A percentile compares a stretch with the other conserved stretches of the same genome.
Conservation (phyloP, 139 green algal genomes). For the Chlorella sp. region DNA sequence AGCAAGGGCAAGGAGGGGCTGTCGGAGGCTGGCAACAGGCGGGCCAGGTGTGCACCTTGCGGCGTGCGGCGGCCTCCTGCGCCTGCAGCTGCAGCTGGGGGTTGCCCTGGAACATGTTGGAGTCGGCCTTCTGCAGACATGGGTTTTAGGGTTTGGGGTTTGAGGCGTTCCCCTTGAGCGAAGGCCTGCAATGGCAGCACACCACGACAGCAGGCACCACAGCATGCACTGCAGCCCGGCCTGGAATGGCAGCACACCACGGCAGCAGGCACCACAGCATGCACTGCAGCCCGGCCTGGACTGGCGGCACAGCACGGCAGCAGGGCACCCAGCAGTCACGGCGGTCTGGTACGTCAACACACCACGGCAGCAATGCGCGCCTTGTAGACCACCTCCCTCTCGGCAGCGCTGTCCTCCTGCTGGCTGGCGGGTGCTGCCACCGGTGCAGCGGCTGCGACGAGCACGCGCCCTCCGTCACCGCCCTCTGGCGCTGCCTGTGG, state of each 20-base stretch:
- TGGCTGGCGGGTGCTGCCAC: not conserved
- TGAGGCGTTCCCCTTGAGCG: no score
- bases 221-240: no score
- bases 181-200: not conserved
- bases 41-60: not conserved
- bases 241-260: not conserved
- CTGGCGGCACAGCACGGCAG: not conserved
- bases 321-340: not conserved
- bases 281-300: no score
- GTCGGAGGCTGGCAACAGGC: not conserved
- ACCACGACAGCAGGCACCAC: no score
- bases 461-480: not conserved
- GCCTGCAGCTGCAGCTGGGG: not conserved
- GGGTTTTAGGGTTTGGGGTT: not conserved
- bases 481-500: not conserved
- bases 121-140: not conserved
- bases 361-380: not conserved
- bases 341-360: not conserved
- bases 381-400: conserved; percentile 7
- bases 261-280: no score
- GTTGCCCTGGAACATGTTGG: not conserved
- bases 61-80: not conserved
- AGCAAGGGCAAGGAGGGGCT: not conserved
- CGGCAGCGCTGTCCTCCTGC: not conserved
- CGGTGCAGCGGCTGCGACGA: not conserved